Conservation (phyloP, 2,329 filamentous ascomycete genomes). For the Balansia obtecta region DNA sequence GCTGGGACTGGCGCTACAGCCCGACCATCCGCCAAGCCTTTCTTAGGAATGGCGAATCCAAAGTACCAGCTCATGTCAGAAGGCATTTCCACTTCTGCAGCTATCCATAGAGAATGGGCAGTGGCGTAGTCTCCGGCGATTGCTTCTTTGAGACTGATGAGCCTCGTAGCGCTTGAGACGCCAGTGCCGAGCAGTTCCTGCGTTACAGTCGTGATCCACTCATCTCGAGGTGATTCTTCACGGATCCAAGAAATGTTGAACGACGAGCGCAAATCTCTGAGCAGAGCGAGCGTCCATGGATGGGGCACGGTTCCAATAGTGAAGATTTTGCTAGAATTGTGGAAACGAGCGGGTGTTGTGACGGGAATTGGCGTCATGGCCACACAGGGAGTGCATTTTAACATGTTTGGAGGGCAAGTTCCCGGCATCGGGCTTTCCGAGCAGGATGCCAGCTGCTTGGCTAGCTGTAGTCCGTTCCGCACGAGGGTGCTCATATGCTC, state of each 20-base stretch:
- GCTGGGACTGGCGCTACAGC: constrained; percentile 14
- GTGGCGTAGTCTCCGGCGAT: constrained; percentile 57
- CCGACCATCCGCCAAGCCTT: constrained; percentile 29
- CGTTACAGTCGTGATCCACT: constrained; percentile 65
- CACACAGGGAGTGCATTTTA: constrained; percentile 59
- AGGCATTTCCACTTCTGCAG: constrained; percentile 51
- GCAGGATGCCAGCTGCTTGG: constrained; percentile 63
- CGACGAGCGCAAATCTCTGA: constrained; percentile 49
- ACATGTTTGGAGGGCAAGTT: constrained; percentile 73
- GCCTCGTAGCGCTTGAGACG: constrained; percentile 47
- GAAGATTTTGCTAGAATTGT: constrained; percentile 61
- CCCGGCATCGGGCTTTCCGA: constrained; percentile 57
- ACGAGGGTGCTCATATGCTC: constrained; percentile 64
- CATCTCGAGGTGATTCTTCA: constrained; percentile 57
- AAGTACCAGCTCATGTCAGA: constrained; percentile 80
- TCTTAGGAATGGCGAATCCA: constrained; percentile 65
- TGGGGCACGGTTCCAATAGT: constrained; percentile 84
- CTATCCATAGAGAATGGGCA: constrained; percentile 66
- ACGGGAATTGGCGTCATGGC: constrained; percentile 53
- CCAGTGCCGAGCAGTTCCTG: constrained; percentile 52
- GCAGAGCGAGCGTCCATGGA: constrained; percentile 67
- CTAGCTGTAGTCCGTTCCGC: constrained; percentile 58
- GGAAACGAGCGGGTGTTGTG: constrained; percentile 52
- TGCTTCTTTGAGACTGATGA: constrained; percentile 67
- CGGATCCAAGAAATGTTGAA: constrained; percentile 55